phyloP scores from a whole-genome alignment of 306 rosid species.

The Vicia villosa region DNA sequence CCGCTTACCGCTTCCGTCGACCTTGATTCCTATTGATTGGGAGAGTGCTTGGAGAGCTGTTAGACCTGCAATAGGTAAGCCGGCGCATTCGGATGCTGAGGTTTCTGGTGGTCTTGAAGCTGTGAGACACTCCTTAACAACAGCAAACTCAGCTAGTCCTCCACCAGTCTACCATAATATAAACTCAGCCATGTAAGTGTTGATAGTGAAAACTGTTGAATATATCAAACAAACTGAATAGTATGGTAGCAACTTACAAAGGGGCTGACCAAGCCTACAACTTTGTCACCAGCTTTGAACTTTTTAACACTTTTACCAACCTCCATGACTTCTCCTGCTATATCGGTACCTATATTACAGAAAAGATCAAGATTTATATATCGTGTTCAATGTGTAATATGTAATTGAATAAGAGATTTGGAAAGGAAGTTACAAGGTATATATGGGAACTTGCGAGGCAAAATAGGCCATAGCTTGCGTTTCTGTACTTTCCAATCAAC shows the following conservation, averaged over 20 bases:
- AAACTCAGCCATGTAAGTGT: too few species aligned
- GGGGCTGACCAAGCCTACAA: conserved; percentile 44
- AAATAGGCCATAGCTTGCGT: conserved; percentile 58
- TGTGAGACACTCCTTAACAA: conserved; percentile 49
- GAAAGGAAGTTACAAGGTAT: conserved; percentile 60
- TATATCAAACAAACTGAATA: background rate
- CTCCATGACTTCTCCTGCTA: conserved; percentile 67
- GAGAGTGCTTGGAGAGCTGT: conserved; percentile 73
- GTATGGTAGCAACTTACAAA: conserved; percentile 39
- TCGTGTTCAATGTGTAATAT: too few species aligned
- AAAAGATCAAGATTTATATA: too few species aligned
- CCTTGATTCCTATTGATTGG: conserved; percentile 51
- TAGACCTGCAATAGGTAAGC: conserved; percentile 65
- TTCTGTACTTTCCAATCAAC: conserved; percentile 82
- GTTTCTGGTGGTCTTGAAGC: conserved; percentile 55
- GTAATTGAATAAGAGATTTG: background rate
- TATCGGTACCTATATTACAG: conserved; percentile 61
- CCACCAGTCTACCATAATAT: conserved; percentile 63
- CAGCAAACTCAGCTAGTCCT: conserved; percentile 70
- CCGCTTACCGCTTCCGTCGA: conserved; percentile 51
- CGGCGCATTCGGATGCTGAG: conserved; percentile 60
- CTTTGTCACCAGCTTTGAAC: conserved; percentile 71
- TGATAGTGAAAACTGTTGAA: too few species aligned
- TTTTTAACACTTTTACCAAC: conserved; percentile 61
- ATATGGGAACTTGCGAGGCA: conserved; percentile 66